A percentile compares a stretch with the other conserved stretches of the same genome.
Evolutionary conservation across 495 filamentous ascomycete genomes (phyloP).

Genomic region (Daldinia caldariorum): DNA sequence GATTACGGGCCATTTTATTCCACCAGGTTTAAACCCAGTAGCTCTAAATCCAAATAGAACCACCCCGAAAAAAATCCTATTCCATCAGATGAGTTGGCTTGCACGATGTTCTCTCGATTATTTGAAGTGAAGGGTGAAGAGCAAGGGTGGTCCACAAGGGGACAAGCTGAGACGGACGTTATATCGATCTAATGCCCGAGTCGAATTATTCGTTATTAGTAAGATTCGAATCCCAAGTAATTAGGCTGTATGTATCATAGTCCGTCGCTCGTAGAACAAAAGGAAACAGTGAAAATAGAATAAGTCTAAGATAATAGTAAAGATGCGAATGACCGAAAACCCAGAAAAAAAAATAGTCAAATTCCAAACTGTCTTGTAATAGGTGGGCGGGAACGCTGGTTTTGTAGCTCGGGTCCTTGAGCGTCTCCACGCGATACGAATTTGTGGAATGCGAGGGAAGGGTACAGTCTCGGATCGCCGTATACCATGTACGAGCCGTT

Average conservation of each 20-base stretch:
- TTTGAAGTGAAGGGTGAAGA: slow-evolving; percentile 8
- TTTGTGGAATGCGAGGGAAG: slow-evolving; percentile 48
- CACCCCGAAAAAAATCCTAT: slow-evolving; percentile 19
- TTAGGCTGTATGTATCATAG: slow-evolving; percentile 21
- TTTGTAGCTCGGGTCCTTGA: slow-evolving; percentile 48
- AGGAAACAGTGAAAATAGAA: slow-evolving; percentile 21
- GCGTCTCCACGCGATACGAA: slow-evolving; percentile 50
- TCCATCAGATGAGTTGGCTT: slow-evolving; percentile 33
- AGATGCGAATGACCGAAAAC: slow-evolving; percentile 29
- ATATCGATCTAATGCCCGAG: slow-evolving; percentile 22
- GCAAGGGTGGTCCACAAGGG: slow-evolving; percentile 36
- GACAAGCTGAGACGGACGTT: slow-evolving; percentile 20
- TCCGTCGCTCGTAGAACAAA: slow-evolving; percentile 14
- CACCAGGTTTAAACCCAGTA: slow-evolving; percentile 7
- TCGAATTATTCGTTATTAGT: slow-evolving; percentile 18
- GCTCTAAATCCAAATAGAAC: slow-evolving; percentile 14
- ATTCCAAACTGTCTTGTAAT: slow-evolving; percentile 33
- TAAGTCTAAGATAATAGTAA: slow-evolving; percentile 30
- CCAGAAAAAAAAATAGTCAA: slow-evolving; percentile 23
- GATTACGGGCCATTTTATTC: slow-evolving; percentile 56
- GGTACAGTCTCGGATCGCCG: slow-evolving; percentile 47
- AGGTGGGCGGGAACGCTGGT: slow-evolving; percentile 46
- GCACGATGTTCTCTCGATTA: slow-evolving; percentile 22
- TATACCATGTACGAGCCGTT: slow-evolving; percentile 43
- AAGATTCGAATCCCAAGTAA: slow-evolving; percentile 14